These are phyloP conservation scores for Oryza brachyantha DNA, from an alignment of 176 grass and related monocot genomes.

Conservation along the genomic window DNA sequence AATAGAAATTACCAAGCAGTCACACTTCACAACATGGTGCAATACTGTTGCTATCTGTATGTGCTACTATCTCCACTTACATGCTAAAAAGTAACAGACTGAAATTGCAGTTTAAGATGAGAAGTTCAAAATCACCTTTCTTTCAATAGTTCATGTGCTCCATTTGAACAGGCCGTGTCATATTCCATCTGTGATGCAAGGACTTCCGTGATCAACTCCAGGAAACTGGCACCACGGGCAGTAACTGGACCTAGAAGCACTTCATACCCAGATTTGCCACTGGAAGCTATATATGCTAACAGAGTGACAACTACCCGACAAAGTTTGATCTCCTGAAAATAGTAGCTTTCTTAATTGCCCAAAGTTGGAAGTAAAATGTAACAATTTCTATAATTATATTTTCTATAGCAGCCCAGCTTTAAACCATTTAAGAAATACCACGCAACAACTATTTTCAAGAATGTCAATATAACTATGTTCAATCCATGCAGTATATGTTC, in stretches of 20 bases:
- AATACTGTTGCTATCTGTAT: not conserved
- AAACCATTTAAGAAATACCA: not conserved
- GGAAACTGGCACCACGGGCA: slow-evolving; percentile 49
- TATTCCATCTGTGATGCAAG: slow-evolving; percentile 69
- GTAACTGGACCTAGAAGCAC: slow-evolving; percentile 56
- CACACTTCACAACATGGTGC: not conserved
- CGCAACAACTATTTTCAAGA: not conserved
- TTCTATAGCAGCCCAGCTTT: not conserved
- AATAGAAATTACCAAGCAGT: not conserved
- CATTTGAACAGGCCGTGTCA: slow-evolving; percentile 18
- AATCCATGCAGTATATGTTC: not conserved
- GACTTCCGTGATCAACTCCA: slow-evolving; percentile 69
- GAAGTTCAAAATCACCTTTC: slow-evolving; percentile 56
- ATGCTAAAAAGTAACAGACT: not conserved
- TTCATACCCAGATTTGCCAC: slow-evolving; percentile 65
- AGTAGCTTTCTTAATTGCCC: not conserved
- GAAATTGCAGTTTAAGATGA: not conserved
- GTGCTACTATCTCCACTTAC: not conserved
- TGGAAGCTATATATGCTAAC: slow-evolving; percentile 86
- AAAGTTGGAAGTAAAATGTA: not conserved
- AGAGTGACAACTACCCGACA: slow-evolving; percentile 63
- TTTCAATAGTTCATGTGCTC: slow-evolving; percentile 38
- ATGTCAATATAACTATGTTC: not conserved
- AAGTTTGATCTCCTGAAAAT: slow-evolving; percentile 86
- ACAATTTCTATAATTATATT: not conserved